A percentile compares a stretch with the other conserved stretches of the same genome.
Evolutionary conservation across 805 yeast species (phyloP).

Genomic region (Cyberlindnera mycetangii): DNA sequence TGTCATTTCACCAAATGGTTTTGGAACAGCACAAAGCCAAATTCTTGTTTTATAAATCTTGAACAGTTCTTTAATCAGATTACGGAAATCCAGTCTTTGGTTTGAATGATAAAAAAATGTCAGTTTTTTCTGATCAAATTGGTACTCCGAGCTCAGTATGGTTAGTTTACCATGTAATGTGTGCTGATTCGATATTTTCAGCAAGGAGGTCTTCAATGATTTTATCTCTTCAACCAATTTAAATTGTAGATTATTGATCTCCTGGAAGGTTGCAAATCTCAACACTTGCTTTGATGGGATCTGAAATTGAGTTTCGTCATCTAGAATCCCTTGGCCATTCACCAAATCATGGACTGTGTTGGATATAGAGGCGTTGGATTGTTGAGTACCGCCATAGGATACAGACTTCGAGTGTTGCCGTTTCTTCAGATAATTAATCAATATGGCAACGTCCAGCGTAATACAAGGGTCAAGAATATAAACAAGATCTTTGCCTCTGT

Average conservation of each 20-base stretch:
- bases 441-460: slow-evolving; percentile 60
- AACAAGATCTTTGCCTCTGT: slow-evolving; percentile 77
- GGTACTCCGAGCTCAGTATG: slow-evolving; percentile 74
- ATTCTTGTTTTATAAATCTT: slow-evolving; percentile 75
- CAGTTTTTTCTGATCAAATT: slow-evolving; percentile 74
- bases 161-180: slow-evolving; percentile 23
- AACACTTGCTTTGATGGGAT: slow-evolving; percentile 77
- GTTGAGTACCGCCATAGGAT: slow-evolving; percentile 17
- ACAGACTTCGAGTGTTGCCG: slow-evolving; percentile 60
- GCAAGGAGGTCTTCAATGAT: slow-evolving; percentile 62
- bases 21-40: slow-evolving; percentile 66
- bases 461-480: slow-evolving; percentile 66
- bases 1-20: slow-evolving; percentile 4
- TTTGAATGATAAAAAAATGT: slow-evolving; percentile 66
- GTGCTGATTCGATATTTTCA: slow-evolving; percentile 41
- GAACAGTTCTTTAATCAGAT: slow-evolving; percentile 68
- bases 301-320: slow-evolving; percentile 48
- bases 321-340: slow-evolving; percentile 26
- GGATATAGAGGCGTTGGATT: slow-evolving; percentile 8
- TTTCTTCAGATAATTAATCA: slow-evolving; percentile 72
- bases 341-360: slow-evolving; percentile 26
- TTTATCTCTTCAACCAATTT: slow-evolving; percentile 71
- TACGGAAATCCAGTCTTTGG: slow-evolving; percentile 70
- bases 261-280: slow-evolving; percentile 73
- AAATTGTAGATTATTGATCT: slow-evolving; percentile 55